Percentiles rank a stretch among this genome's conserved stretches.
phyloP scores from a whole-genome alignment of 495 filamentous ascomycete species.

The Xylaria cubensis region DNA sequence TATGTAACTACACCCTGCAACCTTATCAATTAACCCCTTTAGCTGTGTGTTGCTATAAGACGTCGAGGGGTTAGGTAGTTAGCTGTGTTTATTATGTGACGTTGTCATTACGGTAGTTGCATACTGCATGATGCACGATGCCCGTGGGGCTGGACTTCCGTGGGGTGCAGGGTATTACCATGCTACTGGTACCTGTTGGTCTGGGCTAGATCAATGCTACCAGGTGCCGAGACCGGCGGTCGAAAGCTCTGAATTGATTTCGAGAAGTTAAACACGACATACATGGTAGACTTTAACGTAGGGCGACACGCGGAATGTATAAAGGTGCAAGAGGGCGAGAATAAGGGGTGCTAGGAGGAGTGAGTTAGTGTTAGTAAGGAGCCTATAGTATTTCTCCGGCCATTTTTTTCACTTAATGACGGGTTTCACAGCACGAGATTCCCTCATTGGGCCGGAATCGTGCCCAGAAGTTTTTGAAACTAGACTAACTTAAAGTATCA shows the following conservation, averaged over 20 bases:
- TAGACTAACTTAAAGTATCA: neutral
- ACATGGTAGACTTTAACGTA: too few species aligned
- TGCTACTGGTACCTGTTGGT: neutral
- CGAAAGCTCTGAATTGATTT: neutral
- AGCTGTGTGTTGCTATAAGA: too few species aligned
- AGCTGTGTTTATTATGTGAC: neutral
- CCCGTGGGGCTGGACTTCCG: neutral
- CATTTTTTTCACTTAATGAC: neutral
- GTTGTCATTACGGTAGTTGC: neutral
- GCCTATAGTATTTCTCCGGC: neutral
- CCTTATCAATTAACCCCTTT: too few species aligned
- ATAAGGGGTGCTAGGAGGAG: too few species aligned
- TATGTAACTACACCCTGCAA: too few species aligned
- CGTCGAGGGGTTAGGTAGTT: neutral
- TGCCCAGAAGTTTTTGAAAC: neutral
- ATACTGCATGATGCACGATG: neutral
- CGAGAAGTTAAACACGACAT: too few species aligned
- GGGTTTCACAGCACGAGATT: neutral
- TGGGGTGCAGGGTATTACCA: neutral
- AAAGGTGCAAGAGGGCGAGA: too few species aligned
- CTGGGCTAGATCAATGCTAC: neutral
- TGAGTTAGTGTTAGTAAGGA: too few species aligned
- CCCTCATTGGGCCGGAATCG: neutral
- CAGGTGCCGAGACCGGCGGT: neutral
- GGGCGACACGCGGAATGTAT: too few species aligned